Base-by-base conservation (phyloP, 1,284 basidiomycete species). In the Apiotrichum akiyoshidainum region DNA sequence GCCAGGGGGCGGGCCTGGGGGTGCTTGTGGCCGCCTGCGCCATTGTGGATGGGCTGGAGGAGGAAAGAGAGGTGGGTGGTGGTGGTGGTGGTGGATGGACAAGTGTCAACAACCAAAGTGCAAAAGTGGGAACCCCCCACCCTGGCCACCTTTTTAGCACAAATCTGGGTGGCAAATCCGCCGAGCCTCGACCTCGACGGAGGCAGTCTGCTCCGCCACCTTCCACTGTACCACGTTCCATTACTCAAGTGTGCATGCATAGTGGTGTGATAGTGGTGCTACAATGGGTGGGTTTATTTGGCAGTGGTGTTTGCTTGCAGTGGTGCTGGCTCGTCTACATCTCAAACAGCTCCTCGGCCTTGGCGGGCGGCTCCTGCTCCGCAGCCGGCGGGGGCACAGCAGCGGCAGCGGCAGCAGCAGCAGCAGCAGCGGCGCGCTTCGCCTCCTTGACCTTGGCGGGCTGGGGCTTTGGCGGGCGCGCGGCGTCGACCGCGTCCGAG, bases 401-500 rank as follows among this genome's bases (percentile, higher is more conserved):
- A 1, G 6, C 47, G 26, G 26, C 26, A 31, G 26, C 26, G 7
- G 26, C 26, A 31, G 26, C 26, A 31, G 26, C 26, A 7, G 26
- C 26, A 7, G 26, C 26, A 7, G 26, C 6, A 14, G 39, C 46
- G 40, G 41, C 48, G 26, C 21, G 14, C 35, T 50, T 26, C n/a
- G n/a, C 19, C n/a, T 22, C 48, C 53, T 54, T 54, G 26, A 33
- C n/a, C 37, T 54, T 47, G 21, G 44, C 22, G 26, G 53, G 37
- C 26, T 33, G 37, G 39, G 42, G 46, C 39, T 45, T 49, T 8
- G 57, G 57, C 45, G 52, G 52, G 31, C 71, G 52, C 10, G 87
- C 87, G 55, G 83, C 81, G 66, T 83, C 81, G 5, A 92, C 86
- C 67, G 87, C 87, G 34, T 74, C 73, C 47, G 84, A 81, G 80